phyloP scores from a whole-genome alignment of 306 rosid genomes.

The Prinsepia uniflora region DNA sequence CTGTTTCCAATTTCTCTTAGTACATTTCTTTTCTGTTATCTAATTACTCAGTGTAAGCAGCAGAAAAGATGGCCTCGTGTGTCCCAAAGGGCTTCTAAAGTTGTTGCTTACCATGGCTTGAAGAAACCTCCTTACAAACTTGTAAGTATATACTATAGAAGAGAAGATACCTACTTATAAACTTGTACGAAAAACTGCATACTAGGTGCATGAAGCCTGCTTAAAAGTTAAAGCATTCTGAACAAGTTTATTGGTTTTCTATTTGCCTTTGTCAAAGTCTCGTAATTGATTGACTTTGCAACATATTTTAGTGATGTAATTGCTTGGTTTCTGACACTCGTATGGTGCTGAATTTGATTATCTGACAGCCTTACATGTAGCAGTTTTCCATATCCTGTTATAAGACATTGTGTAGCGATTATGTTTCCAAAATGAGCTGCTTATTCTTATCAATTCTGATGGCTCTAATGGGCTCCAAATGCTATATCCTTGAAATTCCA shows the following conservation, averaged over 20 bases:
- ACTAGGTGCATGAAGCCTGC: background rate
- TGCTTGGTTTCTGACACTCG: background rate
- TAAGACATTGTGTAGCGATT: background rate
- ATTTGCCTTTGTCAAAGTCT: background rate
- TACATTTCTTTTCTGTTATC: conserved; percentile 5
- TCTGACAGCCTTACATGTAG: background rate
- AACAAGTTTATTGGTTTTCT: background rate
- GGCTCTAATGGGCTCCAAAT: background rate
- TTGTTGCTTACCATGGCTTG: conserved; percentile 69
- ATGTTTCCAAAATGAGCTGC: background rate
- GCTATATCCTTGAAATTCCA: background rate
- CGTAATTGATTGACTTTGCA: background rate
- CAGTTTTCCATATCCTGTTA: background rate
- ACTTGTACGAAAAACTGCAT: conserved; percentile 47
- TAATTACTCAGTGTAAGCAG: conserved; percentile 31
- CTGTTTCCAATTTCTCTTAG: conserved; percentile 12
- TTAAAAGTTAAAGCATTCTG: background rate
- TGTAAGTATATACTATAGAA: conserved; percentile 39
- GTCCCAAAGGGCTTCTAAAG: conserved; percentile 41
- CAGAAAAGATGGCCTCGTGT: conserved; percentile 35
- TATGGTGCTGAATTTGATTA: background rate
- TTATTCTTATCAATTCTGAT: background rate
- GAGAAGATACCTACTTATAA: conserved; percentile 75
- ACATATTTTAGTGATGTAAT: background rate
- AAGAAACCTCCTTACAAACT: conserved; percentile 81